Conservation (phyloP, 2,329 filamentous ascomycete genomes). For the Exutisphaerella laricina region DNA sequence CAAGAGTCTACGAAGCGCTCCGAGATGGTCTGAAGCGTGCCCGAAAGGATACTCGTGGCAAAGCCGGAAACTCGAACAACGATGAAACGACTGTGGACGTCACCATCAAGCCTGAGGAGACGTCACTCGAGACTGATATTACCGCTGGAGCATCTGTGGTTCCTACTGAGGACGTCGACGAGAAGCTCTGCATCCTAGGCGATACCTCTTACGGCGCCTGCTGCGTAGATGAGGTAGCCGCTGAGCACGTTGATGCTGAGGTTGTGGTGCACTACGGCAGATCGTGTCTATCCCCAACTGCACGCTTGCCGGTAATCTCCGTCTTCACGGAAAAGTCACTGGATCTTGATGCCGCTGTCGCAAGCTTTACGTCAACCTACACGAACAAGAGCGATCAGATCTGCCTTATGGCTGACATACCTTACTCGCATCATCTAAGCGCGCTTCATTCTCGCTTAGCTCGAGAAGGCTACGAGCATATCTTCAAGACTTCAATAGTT, state of each 20-base stretch:
- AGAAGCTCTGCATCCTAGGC: constrained; percentile 72
- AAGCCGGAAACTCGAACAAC: not conserved
- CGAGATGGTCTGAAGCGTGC: constrained; percentile 42
- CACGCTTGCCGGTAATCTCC: constrained; percentile 79
- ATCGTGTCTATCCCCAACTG: constrained; percentile 85
- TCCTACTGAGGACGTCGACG: constrained; percentile 31
- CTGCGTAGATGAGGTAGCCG: constrained; percentile 94
- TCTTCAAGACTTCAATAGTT: constrained; percentile 66
- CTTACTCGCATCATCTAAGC: constrained; percentile 70
- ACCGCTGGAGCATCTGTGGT: not conserved
- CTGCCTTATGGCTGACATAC: constrained; percentile 83
- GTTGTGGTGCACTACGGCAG: constrained; percentile 92
- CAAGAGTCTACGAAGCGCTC: constrained; percentile 67
- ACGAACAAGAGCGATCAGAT: constrained; percentile 58
- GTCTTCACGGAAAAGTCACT: constrained; percentile 75
- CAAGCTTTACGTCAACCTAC: constrained; percentile 65
- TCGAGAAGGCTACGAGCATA: constrained; percentile 60
- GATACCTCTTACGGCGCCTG: constrained; percentile 97
- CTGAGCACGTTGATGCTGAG: constrained; percentile 85
- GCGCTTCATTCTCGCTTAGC: constrained; percentile 51
- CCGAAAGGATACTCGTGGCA: constrained; percentile 3
- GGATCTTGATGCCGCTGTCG: constrained; percentile 53
- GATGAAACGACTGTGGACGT: constrained; percentile 2
- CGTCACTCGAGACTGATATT: constrained; percentile 5
- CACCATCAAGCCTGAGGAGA: constrained; percentile 9